These are phyloP conservation scores for Clavispora asparagi DNA, from an alignment of 805 yeast species.

Conservation along the genomic window DNA sequence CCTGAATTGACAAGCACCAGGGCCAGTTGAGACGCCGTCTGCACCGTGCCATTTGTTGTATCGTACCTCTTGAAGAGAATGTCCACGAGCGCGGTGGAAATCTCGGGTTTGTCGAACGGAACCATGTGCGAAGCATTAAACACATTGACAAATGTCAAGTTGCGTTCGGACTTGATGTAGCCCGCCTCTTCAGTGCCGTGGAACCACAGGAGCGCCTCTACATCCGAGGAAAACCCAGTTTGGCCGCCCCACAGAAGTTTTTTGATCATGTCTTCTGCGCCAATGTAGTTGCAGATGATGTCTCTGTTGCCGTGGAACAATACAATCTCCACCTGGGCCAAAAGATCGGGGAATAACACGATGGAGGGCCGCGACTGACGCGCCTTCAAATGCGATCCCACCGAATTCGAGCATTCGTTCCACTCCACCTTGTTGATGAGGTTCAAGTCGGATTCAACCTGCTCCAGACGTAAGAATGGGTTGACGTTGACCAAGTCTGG, in stretches of 20 bases:
- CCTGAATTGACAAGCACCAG: not conserved
- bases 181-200: constrained; percentile 38
- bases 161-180: constrained; percentile 47
- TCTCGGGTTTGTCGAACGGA: constrained; percentile 72
- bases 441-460: constrained; percentile 50
- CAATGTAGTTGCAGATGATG: constrained; percentile 77
- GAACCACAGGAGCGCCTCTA: constrained; percentile 34
- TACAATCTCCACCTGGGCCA: constrained; percentile 56
- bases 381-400: constrained; percentile 49
- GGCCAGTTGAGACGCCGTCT: not conserved
- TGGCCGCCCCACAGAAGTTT: constrained; percentile 55
- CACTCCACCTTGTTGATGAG: constrained; percentile 44
- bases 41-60: not conserved
- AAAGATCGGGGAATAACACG: constrained; percentile 58
- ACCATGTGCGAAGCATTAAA: constrained; percentile 89
- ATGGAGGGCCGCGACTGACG: constrained; percentile 55
- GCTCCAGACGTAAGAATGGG: constrained; percentile 43
- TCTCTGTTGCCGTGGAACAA: constrained; percentile 87
- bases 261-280: constrained; percentile 63
- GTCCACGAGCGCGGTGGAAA: constrained; percentile 68
- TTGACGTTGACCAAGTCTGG: constrained; percentile 45
- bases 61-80: constrained; percentile 19
- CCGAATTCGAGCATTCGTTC: constrained; percentile 73
- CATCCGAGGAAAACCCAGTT: constrained; percentile 44
- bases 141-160: constrained; percentile 71